Percentiles rank a stretch among this genome's conserved stretches.
These are phyloP conservation scores for Cystobasidium onofrii DNA, from an alignment of 768 basidiomycete species.

Conservation along the genomic window DNA sequence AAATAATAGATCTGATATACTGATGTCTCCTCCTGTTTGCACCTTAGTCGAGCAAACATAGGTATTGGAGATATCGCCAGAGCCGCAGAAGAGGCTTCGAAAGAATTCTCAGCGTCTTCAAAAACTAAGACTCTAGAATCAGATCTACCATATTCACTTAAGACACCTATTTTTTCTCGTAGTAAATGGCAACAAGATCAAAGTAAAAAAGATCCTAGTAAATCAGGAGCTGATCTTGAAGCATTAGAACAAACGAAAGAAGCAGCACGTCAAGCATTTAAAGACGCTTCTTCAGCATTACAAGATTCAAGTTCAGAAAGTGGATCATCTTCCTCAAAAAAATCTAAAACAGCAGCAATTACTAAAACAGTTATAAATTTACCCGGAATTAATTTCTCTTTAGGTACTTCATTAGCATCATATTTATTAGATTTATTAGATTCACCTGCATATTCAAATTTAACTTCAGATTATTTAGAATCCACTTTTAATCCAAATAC, in stretches of 20 bases:
- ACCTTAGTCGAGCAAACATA: conserved; percentile 62
- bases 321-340: conserved; percentile 39
- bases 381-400: conserved; percentile 51
- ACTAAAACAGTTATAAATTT: conserved; percentile 43
- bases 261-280: background rate
- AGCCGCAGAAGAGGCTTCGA: conserved; percentile 39
- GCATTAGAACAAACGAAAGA: conserved; percentile 30
- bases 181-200: conserved; percentile 33
- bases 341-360: conserved; percentile 28
- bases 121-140: conserved; percentile 36
- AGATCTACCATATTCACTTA: conserved; percentile 48
- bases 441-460: conserved; percentile 90
- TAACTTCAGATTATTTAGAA: conserved; percentile 71
- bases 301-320: conserved; percentile 37
- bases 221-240: conserved; percentile 31
- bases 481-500: conserved; percentile 72
- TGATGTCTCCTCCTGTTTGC: too few relatives aligned
- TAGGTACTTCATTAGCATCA: conserved; percentile 76
- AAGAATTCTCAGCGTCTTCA: conserved; percentile 29
- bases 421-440: conserved; percentile 81
- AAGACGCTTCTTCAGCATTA: conserved; percentile 25
- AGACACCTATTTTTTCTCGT: conserved; percentile 48
- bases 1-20: too few relatives aligned
- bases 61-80: conserved; percentile 60
- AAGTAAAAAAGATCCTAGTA: conserved; percentile 20